Evolutionary conservation across 2,329 filamentous ascomycete genomes (phyloP).

Genomic region (Aspergillus neoniger): DNA sequence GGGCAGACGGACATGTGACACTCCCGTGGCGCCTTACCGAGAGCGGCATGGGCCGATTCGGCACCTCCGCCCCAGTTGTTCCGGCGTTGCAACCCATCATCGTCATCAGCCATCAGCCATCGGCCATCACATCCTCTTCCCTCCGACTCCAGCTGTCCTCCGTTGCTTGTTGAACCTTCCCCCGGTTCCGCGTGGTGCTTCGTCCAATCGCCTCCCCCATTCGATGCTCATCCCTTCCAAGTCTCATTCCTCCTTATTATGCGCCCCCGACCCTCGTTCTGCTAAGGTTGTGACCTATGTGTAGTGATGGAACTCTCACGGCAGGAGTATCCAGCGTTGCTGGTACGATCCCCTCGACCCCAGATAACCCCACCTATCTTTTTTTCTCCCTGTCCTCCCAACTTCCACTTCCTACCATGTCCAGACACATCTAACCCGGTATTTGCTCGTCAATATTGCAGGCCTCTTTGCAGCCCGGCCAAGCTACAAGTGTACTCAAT

Average conservation of each 20-base stretch:
- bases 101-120: constrained; percentile 9
- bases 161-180: constrained; percentile 13
- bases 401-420: background rate
- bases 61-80: constrained; percentile 10
- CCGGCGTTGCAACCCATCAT: constrained; percentile 12
- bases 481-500: constrained; percentile 78
- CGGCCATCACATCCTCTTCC: constrained; percentile 19
- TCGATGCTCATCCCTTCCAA: constrained; percentile 23
- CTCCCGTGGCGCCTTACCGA: background rate
- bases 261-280: constrained; percentile 27
- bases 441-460: constrained; percentile 42
- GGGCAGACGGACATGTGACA: constrained; percentile 6
- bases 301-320: constrained; percentile 72
- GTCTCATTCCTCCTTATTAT: constrained; percentile 32
- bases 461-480: constrained; percentile 76
- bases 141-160: constrained; percentile 21
- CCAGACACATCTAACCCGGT: constrained; percentile 2
- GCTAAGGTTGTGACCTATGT: constrained; percentile 28
- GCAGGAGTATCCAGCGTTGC: constrained; percentile 89
- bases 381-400: background rate
- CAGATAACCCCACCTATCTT: background rate
- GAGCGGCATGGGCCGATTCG: constrained; percentile 3
- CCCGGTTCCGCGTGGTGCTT: constrained; percentile 12
- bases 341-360: constrained; percentile 62
- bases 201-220: constrained; percentile 22